phyloP scores from a whole-genome alignment of 2,329 filamentous ascomycete species.

The Colletotrichum sp. region DNA sequence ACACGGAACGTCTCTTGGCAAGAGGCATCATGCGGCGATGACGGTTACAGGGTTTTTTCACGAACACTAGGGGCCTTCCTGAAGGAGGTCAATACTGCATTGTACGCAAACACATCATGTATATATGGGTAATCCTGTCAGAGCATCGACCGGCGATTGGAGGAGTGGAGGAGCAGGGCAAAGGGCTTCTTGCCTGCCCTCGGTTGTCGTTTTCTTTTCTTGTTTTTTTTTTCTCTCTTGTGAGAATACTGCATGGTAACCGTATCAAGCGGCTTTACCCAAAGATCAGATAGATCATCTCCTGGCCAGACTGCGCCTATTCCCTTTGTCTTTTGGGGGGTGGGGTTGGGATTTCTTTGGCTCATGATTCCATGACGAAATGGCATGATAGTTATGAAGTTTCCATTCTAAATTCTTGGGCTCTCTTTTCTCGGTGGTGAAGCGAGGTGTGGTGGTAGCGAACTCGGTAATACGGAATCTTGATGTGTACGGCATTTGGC shows the following conservation, averaged over 20 bases:
- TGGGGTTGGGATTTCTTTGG: conserved; percentile 18
- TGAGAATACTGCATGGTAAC: conserved; percentile 16
- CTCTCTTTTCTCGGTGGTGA: neutral
- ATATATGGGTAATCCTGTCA: conserved; percentile 20
- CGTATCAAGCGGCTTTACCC: conserved; percentile 7
- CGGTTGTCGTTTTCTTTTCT: neutral
- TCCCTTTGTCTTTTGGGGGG: conserved; percentile 12
- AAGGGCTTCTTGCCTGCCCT: neutral
- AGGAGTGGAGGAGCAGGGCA: conserved; percentile 6
- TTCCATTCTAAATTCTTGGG: neutral
- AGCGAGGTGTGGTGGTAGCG: neutral
- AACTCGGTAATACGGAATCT: neutral
- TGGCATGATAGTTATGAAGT: conserved; percentile 26
- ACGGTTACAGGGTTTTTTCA: neutral
- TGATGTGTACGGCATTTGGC: neutral
- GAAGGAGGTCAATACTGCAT: neutral
- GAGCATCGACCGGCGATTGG: conserved; percentile 12
- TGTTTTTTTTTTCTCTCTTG: neutral
- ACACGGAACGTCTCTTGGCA: neutral
- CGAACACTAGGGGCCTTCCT: neutral
- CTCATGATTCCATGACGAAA: conserved; percentile 26
- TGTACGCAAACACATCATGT: conserved; percentile 8
- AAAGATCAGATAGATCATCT: conserved; percentile 23
- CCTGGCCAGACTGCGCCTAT: conserved; percentile 21
- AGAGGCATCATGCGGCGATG: neutral